Conservation (phyloP, 2,329 filamentous ascomycete genomes). For the Alternaria sp. region DNA sequence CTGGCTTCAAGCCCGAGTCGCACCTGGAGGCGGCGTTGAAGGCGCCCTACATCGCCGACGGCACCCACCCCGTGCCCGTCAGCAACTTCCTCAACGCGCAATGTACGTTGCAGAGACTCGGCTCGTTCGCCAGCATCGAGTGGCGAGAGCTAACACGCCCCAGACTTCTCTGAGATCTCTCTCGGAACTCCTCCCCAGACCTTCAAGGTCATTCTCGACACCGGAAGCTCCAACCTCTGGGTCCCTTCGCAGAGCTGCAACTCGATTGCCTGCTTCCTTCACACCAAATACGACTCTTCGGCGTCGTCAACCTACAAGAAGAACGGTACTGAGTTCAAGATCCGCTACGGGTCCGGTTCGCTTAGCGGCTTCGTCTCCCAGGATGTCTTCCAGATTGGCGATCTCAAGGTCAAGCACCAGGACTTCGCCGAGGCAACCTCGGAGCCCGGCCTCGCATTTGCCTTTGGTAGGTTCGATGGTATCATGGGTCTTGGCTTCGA, state of each 20-base stretch:
- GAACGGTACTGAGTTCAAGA: conserved; percentile 92
- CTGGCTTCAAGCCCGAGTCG: conserved; percentile 73
- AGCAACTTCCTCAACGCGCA: conserved; percentile 99
- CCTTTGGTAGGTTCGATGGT: conserved; percentile 96
- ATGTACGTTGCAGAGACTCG: conserved; percentile 69
- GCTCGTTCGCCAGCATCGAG: neutral
- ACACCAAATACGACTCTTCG: conserved; percentile 94
- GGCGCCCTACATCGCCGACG: conserved; percentile 71
- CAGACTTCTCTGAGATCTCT: conserved; percentile 93
- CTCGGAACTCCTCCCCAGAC: conserved; percentile 90
- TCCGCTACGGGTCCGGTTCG: conserved; percentile 93
- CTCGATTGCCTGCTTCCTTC: conserved; percentile 97
- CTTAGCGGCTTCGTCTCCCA: conserved; percentile 93
- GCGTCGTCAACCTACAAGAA: conserved; percentile 89
- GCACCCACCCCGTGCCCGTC: conserved; percentile 82
- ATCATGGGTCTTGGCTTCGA: conserved; percentile 95
- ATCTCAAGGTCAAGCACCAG: conserved; percentile 86
- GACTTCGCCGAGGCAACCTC: conserved; percentile 95
- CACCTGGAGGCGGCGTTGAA: conserved; percentile 83
- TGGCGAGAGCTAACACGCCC: conserved; percentile 29
- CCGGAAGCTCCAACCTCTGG: conserved; percentile 99
- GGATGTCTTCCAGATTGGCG: conserved; percentile 86
- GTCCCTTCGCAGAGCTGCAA: conserved; percentile 88
- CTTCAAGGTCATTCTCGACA: conserved; percentile 99
- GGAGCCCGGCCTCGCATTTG: conserved; percentile 96